phyloP scores from a whole-genome alignment of 2,329 filamentous ascomycete genomes.

The Rhinocladiella similis region DNA sequence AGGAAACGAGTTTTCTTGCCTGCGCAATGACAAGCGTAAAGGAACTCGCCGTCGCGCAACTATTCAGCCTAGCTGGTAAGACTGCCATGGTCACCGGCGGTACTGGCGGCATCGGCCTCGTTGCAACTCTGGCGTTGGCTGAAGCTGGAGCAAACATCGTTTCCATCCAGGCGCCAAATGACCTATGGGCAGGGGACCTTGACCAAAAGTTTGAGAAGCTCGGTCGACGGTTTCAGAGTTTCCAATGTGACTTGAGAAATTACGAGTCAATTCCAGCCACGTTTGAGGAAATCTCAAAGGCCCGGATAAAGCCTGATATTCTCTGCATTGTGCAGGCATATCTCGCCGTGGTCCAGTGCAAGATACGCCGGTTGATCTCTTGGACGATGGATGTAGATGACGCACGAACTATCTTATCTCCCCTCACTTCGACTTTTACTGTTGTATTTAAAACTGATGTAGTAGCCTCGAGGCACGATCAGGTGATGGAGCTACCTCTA shows the following conservation, averaged over 20 bases:
- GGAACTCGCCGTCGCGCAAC: no score
- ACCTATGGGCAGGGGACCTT: no score
- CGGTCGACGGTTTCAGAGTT: not conserved
- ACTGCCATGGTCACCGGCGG: conserved; percentile 18
- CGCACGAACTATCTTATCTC: no score
- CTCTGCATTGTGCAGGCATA: not conserved
- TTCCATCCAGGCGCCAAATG: conserved; percentile 42
- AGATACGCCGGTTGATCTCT: not conserved
- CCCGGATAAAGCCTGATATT: not conserved
- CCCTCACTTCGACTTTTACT: no score
- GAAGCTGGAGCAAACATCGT: conserved; percentile 43
- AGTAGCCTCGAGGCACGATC: not conserved
- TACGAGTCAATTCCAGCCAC: not conserved
- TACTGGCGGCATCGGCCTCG: conserved; percentile 41
- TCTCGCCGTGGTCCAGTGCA: not conserved
- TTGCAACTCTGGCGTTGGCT: conserved; percentile 38
- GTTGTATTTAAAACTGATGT: no score
- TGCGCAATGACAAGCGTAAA: no score
- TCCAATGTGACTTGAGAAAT: conserved; percentile 6
- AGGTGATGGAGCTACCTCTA: no score
- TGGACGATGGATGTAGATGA: not conserved
- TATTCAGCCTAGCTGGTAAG: not conserved
- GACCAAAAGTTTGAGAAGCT: no score
- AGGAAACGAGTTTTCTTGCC: no score
- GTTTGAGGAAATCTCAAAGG: not conserved